Percentiles rank a stretch among this genome's conserved stretches.
Conservation (phyloP, 768 basidiomycete species). For the Phanerochaete carnosa region DNA sequence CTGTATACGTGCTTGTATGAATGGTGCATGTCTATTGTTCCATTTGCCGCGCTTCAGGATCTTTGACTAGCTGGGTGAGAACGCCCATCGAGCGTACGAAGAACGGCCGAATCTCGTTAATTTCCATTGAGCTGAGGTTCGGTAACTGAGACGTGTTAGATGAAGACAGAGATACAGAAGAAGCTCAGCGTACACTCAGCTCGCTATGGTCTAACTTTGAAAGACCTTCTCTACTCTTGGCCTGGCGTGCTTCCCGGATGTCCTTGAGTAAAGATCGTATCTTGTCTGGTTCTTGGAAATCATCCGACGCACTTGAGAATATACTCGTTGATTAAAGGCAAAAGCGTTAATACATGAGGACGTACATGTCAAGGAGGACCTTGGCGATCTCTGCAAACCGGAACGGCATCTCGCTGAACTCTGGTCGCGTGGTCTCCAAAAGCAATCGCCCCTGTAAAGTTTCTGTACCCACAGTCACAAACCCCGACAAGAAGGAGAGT, state of each 20-base stretch:
- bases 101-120: constrained; percentile 91
- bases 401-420: constrained; percentile 81
- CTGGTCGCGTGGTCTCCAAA: constrained; percentile 68
- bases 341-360: background rate
- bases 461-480: constrained; percentile 44
- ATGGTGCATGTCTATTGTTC: background rate
- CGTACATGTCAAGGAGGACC: constrained; percentile 90
- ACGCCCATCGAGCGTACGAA: constrained; percentile 81
- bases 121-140: constrained; percentile 86
- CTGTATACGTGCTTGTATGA: background rate
- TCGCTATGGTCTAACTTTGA: constrained; percentile 77
- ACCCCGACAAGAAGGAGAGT: background rate
- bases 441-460: constrained; percentile 72
- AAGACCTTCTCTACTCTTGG: constrained; percentile 88
- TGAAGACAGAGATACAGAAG: background rate
- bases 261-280: constrained; percentile 87
- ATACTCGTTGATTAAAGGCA: background rate
- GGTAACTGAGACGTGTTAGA: constrained; percentile 53
- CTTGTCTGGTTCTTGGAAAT: constrained; percentile 80
- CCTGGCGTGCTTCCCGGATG: constrained; percentile 92
- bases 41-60: constrained; percentile 17
- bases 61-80: constrained; percentile 50
- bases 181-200: constrained; percentile 54
- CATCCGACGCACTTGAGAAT: constrained; percentile 78
- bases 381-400: constrained; percentile 90